Percentiles rank a stretch among this genome's conserved stretches.
Evolutionary conservation across 768 basidiomycete genomes (phyloP).

Genomic region (Serendipita sp.): DNA sequence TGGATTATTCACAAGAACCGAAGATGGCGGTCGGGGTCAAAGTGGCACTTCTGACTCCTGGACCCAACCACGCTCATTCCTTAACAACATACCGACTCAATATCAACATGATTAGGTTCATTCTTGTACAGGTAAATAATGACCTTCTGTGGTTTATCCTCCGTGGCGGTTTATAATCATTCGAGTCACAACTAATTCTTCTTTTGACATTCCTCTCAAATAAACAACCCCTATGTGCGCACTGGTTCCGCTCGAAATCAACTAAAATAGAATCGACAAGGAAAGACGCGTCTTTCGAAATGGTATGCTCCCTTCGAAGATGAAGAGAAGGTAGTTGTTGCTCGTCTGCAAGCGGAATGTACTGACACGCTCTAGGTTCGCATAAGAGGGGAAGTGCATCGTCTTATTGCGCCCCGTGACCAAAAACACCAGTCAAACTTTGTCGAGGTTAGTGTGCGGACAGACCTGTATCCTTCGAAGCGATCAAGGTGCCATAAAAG

Average conservation of each 20-base stretch:
- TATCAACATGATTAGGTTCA: no score
- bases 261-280: slow-evolving; percentile 74
- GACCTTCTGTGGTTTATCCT: no score
- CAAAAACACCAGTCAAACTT: slow-evolving; percentile 99
- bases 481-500: slow-evolving; percentile 4
- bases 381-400: slow-evolving; percentile 88
- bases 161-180: no score
- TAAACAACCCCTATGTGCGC: no score
- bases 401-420: slow-evolving; percentile 88
- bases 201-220: no score
- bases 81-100: no score
- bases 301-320: slow-evolving; percentile 99
- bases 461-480: neutral
- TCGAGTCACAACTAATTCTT: no score
- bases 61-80: slow-evolving; percentile 19
- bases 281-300: slow-evolving; percentile 91
- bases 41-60: slow-evolving; percentile 11
- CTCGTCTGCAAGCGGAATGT: neutral
- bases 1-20: slow-evolving; percentile 14
- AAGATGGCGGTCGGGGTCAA: slow-evolving; percentile 3
- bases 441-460: slow-evolving; percentile 58
- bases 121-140: no score
- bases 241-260: no score
- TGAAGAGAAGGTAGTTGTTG: slow-evolving; percentile 72
- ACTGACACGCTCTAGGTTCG: slow-evolving; percentile 42